A percentile compares a stretch with the other conserved stretches of the same genome.
Conservation (phyloP, 345 rosid genomes). For the Camelina sativa region DNA sequence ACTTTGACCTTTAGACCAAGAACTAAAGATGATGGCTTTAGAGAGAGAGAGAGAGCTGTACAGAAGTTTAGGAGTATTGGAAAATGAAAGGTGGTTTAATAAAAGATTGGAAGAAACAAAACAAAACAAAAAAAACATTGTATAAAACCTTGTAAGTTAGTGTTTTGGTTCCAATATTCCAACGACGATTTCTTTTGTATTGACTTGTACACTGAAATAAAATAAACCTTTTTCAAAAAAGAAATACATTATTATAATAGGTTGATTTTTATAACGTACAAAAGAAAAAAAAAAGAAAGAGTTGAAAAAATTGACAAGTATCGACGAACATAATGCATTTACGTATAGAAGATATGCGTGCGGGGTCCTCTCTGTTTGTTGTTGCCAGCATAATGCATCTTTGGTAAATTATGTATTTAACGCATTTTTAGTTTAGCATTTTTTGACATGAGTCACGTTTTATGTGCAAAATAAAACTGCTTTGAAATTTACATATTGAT, state of each 20-base stretch:
- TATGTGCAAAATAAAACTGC: neutral
- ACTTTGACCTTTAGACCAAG: constrained; percentile 36
- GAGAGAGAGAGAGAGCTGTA: constrained; percentile 26
- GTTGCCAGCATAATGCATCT: neutral
- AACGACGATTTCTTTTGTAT: neutral
- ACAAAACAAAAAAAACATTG: neutral
- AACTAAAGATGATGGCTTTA: constrained; percentile 36
- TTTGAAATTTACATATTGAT: neutral
- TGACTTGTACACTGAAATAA: constrained; percentile 8
- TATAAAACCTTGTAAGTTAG: constrained; percentile 4
- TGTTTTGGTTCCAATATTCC: constrained; percentile 29
- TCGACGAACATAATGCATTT: constrained; percentile 14
- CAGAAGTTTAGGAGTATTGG: constrained; percentile 10
- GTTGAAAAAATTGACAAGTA: constrained; percentile 2
- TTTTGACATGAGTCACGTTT: neutral
- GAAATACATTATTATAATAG: neutral
- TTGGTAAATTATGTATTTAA: constrained; percentile 12
- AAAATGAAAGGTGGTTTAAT: constrained; percentile 24
- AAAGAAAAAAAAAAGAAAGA: constrained; percentile 17
- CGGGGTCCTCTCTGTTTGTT: constrained; percentile 21
- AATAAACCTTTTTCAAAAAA: neutral
- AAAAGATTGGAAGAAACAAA: neutral
- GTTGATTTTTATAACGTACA: constrained; percentile 24
- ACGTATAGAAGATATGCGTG: constrained; percentile 12
- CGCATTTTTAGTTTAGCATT: neutral